Evolutionary conservation across 805 yeast species (phyloP), one percentile per base, ranked within the genome.

Genomic region (Pichia nanzhaoensis): DNA sequence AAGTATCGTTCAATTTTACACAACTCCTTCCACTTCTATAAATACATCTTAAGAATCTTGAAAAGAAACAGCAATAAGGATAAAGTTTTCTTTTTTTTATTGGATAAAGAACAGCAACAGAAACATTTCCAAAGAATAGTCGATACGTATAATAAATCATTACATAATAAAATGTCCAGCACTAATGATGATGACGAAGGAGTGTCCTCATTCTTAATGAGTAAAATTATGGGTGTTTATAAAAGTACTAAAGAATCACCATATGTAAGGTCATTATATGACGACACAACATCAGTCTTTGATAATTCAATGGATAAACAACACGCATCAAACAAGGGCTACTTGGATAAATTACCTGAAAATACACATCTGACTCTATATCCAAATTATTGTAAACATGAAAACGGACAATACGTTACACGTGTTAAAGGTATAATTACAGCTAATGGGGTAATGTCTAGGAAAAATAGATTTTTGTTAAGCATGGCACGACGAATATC

Each of bases 381-480:
- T 52, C 83, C 82, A 19, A 72, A 81, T 4, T 82, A 72, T 59
- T 69, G 80, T 0, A 63, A 76, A 6, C 55, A 50, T 17, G 59
- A 55, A 10, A 21, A 43, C n/a, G 61, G 58, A 14, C 69, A 67
- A 42, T 77, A 68, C 51, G 74, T 74, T 34, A 75, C 83, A 2
- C 78, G 78, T 31, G 77, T 90, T 3, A 71, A 85, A 37, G 96
- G 96, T 6, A 77, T 84, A 74, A 65, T 84, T 22, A 73, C 56
- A 43, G 70, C 84, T 35, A 87, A 89, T 0, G 95, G 95, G 1
- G 67, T 74, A 8, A 74, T 79, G 70, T 74, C 76, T 27, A 69
- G 95, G 35, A 87, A 83, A 56, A 87, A 88, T 61, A 67, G 81
- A 47, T 60, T 90, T 37, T 68, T 90, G 28, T 60, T 84, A 19